Evolutionary conservation across 73 alveolate species (phyloP).

Genomic region (Paramecium sonneborni): DNA sequence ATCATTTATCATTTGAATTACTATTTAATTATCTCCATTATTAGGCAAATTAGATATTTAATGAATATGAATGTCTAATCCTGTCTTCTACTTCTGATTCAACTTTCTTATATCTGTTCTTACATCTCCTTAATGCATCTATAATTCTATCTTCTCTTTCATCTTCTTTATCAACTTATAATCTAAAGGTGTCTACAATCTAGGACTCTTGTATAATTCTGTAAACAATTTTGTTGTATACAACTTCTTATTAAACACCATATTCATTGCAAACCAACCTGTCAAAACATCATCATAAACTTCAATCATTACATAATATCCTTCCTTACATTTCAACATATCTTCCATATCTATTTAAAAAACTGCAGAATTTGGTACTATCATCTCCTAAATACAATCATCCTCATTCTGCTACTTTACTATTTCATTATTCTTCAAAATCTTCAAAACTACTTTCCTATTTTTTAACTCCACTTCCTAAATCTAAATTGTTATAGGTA

Average conservation of each 20-base stretch:
- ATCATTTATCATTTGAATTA: background rate
- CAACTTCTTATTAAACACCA: background rate
- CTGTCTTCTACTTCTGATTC: background rate
- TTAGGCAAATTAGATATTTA: background rate
- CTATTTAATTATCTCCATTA: background rate
- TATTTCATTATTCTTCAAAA: background rate
- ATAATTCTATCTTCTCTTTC: background rate
- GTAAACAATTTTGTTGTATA: conserved; percentile 20
- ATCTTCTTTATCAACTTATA: background rate
- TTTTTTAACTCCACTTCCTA: background rate
- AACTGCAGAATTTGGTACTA: background rate
- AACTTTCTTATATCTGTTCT: background rate
- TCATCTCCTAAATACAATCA: background rate
- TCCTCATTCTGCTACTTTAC: background rate
- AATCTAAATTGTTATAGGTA: background rate
- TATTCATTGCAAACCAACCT: conserved; percentile 37
- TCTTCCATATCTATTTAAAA: background rate
- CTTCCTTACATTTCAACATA: background rate
- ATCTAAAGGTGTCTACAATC: background rate
- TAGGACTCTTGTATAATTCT: conserved; percentile 12
- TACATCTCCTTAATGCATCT: conserved; percentile 19
- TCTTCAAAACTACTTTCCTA: background rate
- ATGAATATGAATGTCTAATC: background rate
- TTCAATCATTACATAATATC: background rate
- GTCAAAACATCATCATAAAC: background rate